A percentile compares a stretch with the other conserved stretches of the same genome.
Evolutionary conservation across 1,284 basidiomycete genomes (phyloP).

Genomic region (Ceratobasidium sp.): DNA sequence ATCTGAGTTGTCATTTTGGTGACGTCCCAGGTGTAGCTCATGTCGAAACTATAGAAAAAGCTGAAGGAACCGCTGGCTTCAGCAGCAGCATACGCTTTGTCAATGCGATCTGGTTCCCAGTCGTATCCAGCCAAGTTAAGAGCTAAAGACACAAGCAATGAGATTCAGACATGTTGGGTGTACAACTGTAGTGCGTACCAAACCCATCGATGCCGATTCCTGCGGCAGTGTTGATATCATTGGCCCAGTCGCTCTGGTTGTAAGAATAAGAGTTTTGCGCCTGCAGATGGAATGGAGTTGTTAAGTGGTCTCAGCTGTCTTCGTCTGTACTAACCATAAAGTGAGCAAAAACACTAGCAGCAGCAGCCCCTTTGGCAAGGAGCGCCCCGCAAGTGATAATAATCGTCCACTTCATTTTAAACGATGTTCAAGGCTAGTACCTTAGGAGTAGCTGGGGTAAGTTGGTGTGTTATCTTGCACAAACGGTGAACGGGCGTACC

Average conservation of each 20-base stretch:
- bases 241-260: conserved; percentile 51
- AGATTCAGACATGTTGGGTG: conserved; percentile 50
- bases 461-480: background rate
- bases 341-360: conserved; percentile 51
- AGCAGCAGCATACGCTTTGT: conserved; percentile 55
- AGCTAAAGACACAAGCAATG: background rate
- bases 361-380: conserved; percentile 14
- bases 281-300: conserved; percentile 39
- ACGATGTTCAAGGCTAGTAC: background rate
- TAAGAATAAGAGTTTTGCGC: conserved; percentile 55
- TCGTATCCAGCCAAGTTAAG: conserved; percentile 42
- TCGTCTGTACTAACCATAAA: conserved; percentile 49
- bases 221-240: conserved; percentile 55
- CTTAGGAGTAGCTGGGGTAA: background rate
- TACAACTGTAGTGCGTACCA: conserved; percentile 48
- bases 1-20: conserved; percentile 50
- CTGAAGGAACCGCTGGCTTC: conserved; percentile 54
- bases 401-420: conserved; percentile 4
- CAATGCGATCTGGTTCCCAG: conserved; percentile 55
- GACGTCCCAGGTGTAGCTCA: conserved; percentile 53
- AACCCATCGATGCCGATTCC: conserved; percentile 55
- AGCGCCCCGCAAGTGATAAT: conserved; percentile 9
- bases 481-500: background rate
- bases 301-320: background rate
- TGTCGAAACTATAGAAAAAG: conserved; percentile 58